Evolutionary conservation across 371 early-diverging fungal genomes (phyloP).

Genomic region (Mycotypha africana): DNA sequence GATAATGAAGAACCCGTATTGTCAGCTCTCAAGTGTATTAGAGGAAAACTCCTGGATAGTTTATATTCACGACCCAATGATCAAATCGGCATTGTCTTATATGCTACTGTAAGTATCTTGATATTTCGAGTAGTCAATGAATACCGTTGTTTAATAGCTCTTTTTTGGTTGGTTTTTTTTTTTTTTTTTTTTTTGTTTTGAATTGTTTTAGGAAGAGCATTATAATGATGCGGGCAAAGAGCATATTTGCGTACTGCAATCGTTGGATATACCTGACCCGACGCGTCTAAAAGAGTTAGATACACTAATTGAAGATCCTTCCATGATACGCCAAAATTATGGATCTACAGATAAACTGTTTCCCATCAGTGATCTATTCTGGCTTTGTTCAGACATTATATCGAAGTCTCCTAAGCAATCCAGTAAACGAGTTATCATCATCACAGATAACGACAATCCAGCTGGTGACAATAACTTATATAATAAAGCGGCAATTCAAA

Average conservation of each 20-base stretch:
- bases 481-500: constrained; percentile 47
- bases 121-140: not conserved
- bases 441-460: constrained; percentile 67
- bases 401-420: constrained; percentile 36
- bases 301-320: constrained; percentile 30
- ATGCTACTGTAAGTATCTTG: constrained; percentile 49
- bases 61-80: constrained; percentile 55
- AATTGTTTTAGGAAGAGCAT: constrained; percentile 17
- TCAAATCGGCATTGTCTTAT: constrained; percentile 58
- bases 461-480: constrained; percentile 37
- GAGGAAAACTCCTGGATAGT: constrained; percentile 45
- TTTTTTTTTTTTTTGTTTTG: not conserved
- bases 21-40: constrained; percentile 42
- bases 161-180: not conserved
- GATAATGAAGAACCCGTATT: constrained; percentile 44
- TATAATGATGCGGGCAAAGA: constrained; percentile 47
- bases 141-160: too few relatives aligned
- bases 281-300: constrained; percentile 58
- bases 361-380: constrained; percentile 59
- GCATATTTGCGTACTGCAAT: constrained; percentile 55
- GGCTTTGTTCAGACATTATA: constrained; percentile 49
- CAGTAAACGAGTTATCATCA: constrained; percentile 58
- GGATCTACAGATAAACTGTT: constrained; percentile 46
- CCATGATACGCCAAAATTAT: constrained; percentile 36
- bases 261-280: constrained; percentile 59